Evolutionary conservation across 2,329 filamentous ascomycete genomes (phyloP), one percentile per base, ranked within the genome.

Genomic region (Fusarium sp.): DNA sequence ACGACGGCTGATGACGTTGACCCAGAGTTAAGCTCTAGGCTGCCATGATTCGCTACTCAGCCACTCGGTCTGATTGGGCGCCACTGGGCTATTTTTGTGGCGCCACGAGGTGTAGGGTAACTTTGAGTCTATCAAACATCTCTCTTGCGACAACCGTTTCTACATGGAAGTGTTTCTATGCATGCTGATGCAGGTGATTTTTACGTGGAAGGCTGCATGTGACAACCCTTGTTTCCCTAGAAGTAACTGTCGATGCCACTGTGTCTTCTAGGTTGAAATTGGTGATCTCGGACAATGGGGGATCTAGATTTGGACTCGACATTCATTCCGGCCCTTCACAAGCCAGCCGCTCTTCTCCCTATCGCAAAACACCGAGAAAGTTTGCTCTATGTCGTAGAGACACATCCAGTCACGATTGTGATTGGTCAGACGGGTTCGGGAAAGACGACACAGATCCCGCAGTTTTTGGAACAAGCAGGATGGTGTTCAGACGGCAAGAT

Each of bases 401-500:
- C 88, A 7, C 88, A 89, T 69, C 90, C 92, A 0, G 90, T 98
- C 62, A 95, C 92, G 0, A 93, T 98, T 55, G 89, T 98, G 11
- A 89, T 98, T 59, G 96, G 95, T 8, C 93, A 97, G 77, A 98
- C 96, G 1, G 96, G 96, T 4, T 97, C 92, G 23, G 94, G 95
- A 42, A 98, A 98, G 81, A 97, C 94, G 1, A 98, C 96, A 0
- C 96, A 98, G 77, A 90, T 98, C 44, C 96, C 96, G 1, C 95
- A 97, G 73, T 98, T 91, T 74, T 86, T 98, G 11, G 90, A 97
- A 62, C 85, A 92, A 73, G 92, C 91, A 75, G 95, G 95, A 79
- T 98, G 95, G 94, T 95, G 93, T 77, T 84, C 86, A 27, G 87
- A 93, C 76, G 93, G 92, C 18, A 96, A 94, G 76, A 79, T 91